Base-by-base conservation (phyloP, 352 stramenopile species). In the Phytophthora sp. region DNA sequence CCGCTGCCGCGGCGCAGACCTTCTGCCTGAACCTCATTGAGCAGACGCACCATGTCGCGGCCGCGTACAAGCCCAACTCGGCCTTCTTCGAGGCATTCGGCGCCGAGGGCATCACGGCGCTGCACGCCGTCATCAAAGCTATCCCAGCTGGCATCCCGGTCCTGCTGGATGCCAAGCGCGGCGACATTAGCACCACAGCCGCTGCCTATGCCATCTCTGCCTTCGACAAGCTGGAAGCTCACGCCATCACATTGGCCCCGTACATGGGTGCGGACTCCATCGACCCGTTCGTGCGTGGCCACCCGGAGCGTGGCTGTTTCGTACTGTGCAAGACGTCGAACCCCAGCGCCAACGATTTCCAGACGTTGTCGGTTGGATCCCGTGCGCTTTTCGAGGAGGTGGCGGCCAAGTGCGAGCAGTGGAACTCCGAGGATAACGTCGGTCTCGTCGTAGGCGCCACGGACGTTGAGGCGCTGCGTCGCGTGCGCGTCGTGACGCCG, bases 261-360 rank as follows among this genome's bases (percentile, higher is more conserved):
- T 98, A 99, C 74, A 99, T 99, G 97, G 98, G 98, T 30, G 94
- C 83, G 49, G 97, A 99, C 85, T 99, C 96, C 29, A 96, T 99
- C 24, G 77, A 93, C 69, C 98, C 98, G 5, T 99, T 99, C 85
- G 74, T 97, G 33, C 94, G 94, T 59, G 75, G 79, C 21, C 74
- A 79, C 27, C 96, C 89, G 1, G 93, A 85, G 68, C 86, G 86
- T 45, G 90, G 90, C 58, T 98, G 93, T 53, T 99, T 99, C 71
- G 82, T 99, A 39, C 84, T 99, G 11, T 99, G 98, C 82, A 99
- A 99, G 90, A 99, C 97, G 23, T 99, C 96, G 7, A 99, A 99
- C 81, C 90, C 94, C 26, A 98, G 89, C 50, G 97, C 95, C 9
- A 96, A 98, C 63, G 97, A 99, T 66, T 90, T 99, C 46, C 91